Evolutionary conservation across 1,284 basidiomycete genomes (phyloP), one percentile per base, ranked within the genome.

Genomic region (Mycena citricolor): DNA sequence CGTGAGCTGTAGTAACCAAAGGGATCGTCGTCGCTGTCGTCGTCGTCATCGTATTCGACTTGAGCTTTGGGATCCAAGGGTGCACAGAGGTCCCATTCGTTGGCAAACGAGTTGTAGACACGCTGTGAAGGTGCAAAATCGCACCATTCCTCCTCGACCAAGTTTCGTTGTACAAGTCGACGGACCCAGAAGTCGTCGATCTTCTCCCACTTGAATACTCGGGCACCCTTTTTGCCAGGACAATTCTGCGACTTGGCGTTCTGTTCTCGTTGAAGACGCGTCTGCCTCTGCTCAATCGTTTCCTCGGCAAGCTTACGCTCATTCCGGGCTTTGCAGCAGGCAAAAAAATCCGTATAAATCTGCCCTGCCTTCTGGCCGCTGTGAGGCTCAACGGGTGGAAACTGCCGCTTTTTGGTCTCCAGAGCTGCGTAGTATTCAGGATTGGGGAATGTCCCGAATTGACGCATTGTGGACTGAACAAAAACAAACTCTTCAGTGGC

Each of bases 21-120:
- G n/a, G n/a, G n/a, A n/a, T n/a, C n/a, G n/a, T n/a, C n/a, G n/a
- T n/a, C n/a, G n/a, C n/a, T n/a, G n/a, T 35, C 7, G 13, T 35
- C n/a, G 5, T 35, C 33, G 13, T 6, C 8, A 22, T 17, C n/a
- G 33, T 35, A 14, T 6, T 10, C 11, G 7, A 17, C 7, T 10
- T 6, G 19, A 12, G 33, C 33, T n/a, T 35, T 8, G 19, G 33
- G 19, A 22, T 35, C 33, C 5, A 35, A n/a, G 23, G 33, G 33
- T 22, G 20, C n/a, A 22, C 33, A 35, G 14, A 35, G 33, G 33
- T 35, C 33, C 33, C 33, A 35, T 35, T 35, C 33, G n/a, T 35
- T 35, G 20, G 10, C 23, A 19, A 35, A 14, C n/a, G 33, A 22
- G 33, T 35, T 22, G 19, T 21, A 35, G 19, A 21, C n/a, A 14